A percentile compares a stretch with the other conserved stretches of the same genome.
Evolutionary conservation across 176 grass and related monocot species (phyloP).

Genomic region (Otatea glauca): DNA sequence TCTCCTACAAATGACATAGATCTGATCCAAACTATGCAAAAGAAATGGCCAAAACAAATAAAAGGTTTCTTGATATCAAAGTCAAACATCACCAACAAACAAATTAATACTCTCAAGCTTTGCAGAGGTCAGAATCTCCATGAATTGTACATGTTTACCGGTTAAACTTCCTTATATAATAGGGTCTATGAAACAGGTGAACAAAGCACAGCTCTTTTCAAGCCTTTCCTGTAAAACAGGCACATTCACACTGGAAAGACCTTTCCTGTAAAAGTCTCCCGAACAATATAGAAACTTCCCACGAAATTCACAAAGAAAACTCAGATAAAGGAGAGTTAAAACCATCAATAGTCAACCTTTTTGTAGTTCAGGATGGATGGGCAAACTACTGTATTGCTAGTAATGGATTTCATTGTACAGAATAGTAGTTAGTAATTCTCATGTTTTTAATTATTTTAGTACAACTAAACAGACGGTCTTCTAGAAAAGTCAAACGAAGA

Average conservation of each 20-base stretch:
- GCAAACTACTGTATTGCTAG: neutral
- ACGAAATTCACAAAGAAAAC: neutral
- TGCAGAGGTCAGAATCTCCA: neutral
- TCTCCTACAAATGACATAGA: slow-evolving; percentile 10
- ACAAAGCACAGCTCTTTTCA: slow-evolving; percentile 11
- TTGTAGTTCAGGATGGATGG: neutral
- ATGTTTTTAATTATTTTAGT: neutral
- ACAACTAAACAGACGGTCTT: neutral
- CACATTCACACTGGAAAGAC: neutral
- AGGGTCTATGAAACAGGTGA: slow-evolving; percentile 22
- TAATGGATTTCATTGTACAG: neutral
- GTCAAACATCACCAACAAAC: slow-evolving; percentile 29
- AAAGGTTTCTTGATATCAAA: neutral
- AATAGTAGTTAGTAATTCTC: slow-evolving; percentile 24
- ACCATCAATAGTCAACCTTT: neutral
- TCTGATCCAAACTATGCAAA: slow-evolving; percentile 13
- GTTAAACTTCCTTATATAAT: slow-evolving; percentile 12
- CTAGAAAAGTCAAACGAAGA: neutral
- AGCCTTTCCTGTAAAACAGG: neutral
- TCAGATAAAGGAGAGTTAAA: neutral
- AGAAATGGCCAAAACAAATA: slow-evolving; percentile 27
- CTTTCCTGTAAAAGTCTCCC: neutral
- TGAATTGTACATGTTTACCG: neutral
- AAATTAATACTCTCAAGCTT: neutral
- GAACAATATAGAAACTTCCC: neutral